Conservation (phyloP, 1,139 yeast species). For the Geotrichum australiense region DNA sequence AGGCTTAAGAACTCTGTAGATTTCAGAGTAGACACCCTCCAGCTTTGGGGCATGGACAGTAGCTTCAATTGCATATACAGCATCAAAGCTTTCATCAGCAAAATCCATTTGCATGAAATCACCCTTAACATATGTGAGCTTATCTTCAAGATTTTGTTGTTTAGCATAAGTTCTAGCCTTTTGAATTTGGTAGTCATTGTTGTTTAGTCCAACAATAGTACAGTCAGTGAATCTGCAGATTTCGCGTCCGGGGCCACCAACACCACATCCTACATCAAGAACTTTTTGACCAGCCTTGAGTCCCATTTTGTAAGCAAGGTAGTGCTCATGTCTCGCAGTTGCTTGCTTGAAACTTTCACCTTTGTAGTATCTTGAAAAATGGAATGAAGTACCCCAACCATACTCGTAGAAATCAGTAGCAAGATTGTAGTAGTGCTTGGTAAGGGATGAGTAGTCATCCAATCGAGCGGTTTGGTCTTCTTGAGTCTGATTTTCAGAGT, state of each 20-base stretch:
- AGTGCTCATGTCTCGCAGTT: conserved; percentile 95
- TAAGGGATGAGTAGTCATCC: conserved; percentile 78
- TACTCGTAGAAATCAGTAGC: conserved; percentile 96
- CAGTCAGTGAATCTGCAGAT: conserved; percentile 87
- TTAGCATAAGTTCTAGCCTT: conserved; percentile 82
- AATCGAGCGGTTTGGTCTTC: conserved; percentile 61
- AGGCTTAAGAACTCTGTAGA: conserved; percentile 91
- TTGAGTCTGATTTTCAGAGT: conserved; percentile 56
- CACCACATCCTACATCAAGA: conserved; percentile 98
- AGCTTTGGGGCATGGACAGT: conserved; percentile 96
- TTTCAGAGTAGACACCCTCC: conserved; percentile 94
- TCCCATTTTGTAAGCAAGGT: conserved; percentile 80
- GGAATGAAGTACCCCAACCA: conserved; percentile 99
- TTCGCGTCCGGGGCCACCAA: conserved; percentile 98
- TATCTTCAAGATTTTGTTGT: conserved; percentile 56
- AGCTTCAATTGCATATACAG: conserved; percentile 97
- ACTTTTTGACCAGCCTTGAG: conserved; percentile 76
- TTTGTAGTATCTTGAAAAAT: conserved; percentile 84
- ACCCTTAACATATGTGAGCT: conserved; percentile 86
- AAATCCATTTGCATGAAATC: conserved; percentile 99
- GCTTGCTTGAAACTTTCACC: conserved; percentile 96
- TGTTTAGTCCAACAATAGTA: conserved; percentile 82
- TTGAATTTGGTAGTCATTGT: conserved; percentile 90
- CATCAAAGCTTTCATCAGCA: conserved; percentile 82
- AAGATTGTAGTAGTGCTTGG: conserved; percentile 93